Evolutionary conservation across 768 basidiomycete species (phyloP).

Genomic region (Agaricus subrufescens): DNA sequence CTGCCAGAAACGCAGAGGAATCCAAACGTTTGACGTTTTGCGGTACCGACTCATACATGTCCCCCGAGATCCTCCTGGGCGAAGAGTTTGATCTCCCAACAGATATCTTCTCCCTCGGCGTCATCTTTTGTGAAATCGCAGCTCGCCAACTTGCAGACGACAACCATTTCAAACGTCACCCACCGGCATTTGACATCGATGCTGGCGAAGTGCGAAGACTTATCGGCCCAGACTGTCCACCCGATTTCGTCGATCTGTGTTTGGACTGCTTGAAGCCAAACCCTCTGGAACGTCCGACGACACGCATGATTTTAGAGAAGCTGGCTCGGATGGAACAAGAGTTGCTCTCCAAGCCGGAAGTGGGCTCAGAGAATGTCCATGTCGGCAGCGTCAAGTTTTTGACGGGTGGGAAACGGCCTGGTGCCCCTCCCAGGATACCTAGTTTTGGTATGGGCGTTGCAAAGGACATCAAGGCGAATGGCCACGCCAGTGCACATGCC

Average conservation of each 20-base stretch:
- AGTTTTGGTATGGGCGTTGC: slow-evolving; percentile 78
- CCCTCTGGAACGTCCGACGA: slow-evolving; percentile 68
- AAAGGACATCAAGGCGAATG: slow-evolving; percentile 43
- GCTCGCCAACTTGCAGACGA: slow-evolving; percentile 85
- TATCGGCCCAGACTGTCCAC: slow-evolving; percentile 74
- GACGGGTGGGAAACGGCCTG: slow-evolving; percentile 58
- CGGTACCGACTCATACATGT: slow-evolving; percentile 95
- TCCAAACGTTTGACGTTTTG: slow-evolving; percentile 80
- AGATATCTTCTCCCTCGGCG: slow-evolving; percentile 90
- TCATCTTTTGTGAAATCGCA: slow-evolving; percentile 91
- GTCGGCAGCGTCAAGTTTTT: slow-evolving; percentile 86
- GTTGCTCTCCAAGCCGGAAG: slow-evolving; percentile 61
- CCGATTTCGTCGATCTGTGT: slow-evolving; percentile 69
- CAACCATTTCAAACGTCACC: slow-evolving; percentile 65
- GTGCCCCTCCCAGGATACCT: slow-evolving; percentile 68
- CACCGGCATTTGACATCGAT: slow-evolving; percentile 80
- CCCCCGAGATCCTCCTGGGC: slow-evolving; percentile 89
- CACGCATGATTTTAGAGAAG: slow-evolving; percentile 72
- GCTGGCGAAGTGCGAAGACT: slow-evolving; percentile 60
- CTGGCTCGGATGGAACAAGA: slow-evolving; percentile 81
- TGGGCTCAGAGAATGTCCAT: slow-evolving; percentile 60
- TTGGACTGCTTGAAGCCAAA: slow-evolving; percentile 70
- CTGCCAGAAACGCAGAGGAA: slow-evolving; percentile 89
- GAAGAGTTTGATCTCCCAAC: slow-evolving; percentile 91
- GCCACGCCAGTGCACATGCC: slow-evolving; percentile 7